Evolutionary conservation across 140 eudicot genomes (phyloP).

Genomic region (Oenanthe javanica): DNA sequence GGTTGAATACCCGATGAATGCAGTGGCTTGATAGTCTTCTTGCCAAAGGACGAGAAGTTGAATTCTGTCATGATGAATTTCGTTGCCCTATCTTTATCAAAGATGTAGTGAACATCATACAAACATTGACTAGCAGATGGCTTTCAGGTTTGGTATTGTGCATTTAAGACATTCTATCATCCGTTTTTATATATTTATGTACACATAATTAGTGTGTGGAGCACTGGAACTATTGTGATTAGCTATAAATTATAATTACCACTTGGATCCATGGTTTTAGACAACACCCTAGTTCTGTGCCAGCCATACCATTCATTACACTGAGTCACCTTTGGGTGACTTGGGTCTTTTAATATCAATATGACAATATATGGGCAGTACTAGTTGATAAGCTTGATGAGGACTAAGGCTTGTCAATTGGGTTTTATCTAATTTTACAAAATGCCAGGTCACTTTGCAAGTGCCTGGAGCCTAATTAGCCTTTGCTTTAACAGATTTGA

Average conservation of each 20-base stretch:
- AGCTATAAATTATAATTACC: background rate
- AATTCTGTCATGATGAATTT: slow-evolving; percentile 78
- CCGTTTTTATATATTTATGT: background rate
- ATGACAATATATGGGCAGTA: background rate
- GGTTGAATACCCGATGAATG: slow-evolving; percentile 8
- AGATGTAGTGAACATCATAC: slow-evolving; percentile 62
- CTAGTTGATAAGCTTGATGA: background rate
- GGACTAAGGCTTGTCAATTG: background rate
- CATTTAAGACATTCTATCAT: background rate
- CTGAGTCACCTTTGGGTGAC: background rate
- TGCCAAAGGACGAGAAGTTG: slow-evolving; percentile 52
- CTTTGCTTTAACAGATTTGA: background rate
- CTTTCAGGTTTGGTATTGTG: slow-evolving; percentile 56
- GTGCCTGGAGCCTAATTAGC: background rate
- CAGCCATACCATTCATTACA: too few relatives aligned
- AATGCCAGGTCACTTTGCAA: background rate
- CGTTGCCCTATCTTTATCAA: slow-evolving; percentile 82
- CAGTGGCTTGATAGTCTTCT: slow-evolving; percentile 97
- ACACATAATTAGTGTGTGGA: background rate
- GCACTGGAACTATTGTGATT: background rate
- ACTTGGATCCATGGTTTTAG: background rate
- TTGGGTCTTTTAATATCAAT: background rate
- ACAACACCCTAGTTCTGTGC: background rate
- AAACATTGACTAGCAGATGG: slow-evolving; percentile 47
- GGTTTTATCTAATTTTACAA: background rate